Conservation (phyloP, 192 early-diverging fungal genomes). For the Coemansia sp. region DNA sequence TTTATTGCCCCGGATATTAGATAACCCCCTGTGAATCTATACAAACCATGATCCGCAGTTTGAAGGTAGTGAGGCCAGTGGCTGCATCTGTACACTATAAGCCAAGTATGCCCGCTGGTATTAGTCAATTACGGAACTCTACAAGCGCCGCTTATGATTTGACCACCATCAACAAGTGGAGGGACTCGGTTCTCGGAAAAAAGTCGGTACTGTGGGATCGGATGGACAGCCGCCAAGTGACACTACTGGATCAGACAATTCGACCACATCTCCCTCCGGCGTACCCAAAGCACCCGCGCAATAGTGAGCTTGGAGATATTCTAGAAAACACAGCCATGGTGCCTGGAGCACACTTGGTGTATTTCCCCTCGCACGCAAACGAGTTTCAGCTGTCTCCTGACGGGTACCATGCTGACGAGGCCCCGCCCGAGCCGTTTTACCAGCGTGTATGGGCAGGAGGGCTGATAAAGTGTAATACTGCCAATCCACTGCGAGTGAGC, state of each 20-base stretch:
- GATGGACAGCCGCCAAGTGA: conserved; percentile 44
- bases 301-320: conserved; percentile 27
- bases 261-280: conserved; percentile 34
- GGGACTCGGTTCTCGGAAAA: conserved; percentile 6
- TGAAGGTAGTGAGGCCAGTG: too few species aligned
- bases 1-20: too few species aligned
- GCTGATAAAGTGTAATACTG: conserved; percentile 56
- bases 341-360: conserved; percentile 71
- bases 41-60: too few species aligned
- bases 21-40: too few species aligned
- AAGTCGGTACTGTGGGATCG: conserved; percentile 30
- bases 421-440: conserved; percentile 72
- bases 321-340: conserved; percentile 56
- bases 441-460: conserved; percentile 91
- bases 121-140: neutral
- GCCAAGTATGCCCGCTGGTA: too few species aligned
- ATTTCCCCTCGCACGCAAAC: conserved; percentile 72
- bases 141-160: conserved; percentile 1
- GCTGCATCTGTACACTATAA: too few species aligned
- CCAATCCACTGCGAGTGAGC: conserved; percentile 65
- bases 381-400: conserved; percentile 70
- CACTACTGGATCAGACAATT: conserved; percentile 47
- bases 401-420: conserved; percentile 76
- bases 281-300: conserved; percentile 23
- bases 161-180: conserved; percentile 21